phyloP scores from a whole-genome alignment of 345 rosid species.

The Arabidopsis suecica region DNA sequence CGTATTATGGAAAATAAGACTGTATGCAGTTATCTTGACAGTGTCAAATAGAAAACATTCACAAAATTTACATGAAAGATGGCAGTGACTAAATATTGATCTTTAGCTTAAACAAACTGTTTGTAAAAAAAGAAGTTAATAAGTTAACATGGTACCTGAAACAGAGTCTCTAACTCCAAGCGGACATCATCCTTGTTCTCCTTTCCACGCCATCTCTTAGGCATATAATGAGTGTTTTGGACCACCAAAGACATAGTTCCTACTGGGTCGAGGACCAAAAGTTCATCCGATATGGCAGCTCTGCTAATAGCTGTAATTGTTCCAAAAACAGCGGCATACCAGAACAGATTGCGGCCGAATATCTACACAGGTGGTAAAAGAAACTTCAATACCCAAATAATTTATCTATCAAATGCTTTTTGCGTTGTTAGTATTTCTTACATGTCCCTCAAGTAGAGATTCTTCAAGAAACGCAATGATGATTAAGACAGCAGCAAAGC shows the following conservation, averaged over 20 bases:
- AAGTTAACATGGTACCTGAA: slow-evolving; percentile 66
- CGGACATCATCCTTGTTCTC: slow-evolving; percentile 82
- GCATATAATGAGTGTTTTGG: slow-evolving; percentile 95
- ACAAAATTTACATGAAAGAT: not conserved
- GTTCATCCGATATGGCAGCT: slow-evolving; percentile 86
- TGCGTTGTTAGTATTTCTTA: slow-evolving; percentile 40
- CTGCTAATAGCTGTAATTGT: slow-evolving; percentile 97
- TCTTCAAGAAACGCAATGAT: slow-evolving; percentile 98
- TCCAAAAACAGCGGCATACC: slow-evolving; percentile 99
- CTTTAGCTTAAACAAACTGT: not conserved
- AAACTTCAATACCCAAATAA: slow-evolving; percentile 25
- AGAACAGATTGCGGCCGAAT: slow-evolving; percentile 92
- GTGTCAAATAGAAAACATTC: slow-evolving; percentile 4
- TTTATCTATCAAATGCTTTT: not conserved
- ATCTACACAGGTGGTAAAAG: slow-evolving; percentile 60
- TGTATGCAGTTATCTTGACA: not conserved
- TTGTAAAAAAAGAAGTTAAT: not conserved
- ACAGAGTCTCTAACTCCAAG: slow-evolving; percentile 83
- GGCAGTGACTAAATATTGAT: not conserved
- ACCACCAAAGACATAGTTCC: slow-evolving; percentile 89
- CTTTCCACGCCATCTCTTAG: slow-evolving; percentile 95
- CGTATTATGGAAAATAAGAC: not conserved
- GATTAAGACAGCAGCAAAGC: slow-evolving; percentile 93
- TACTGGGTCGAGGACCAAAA: slow-evolving; percentile 88
- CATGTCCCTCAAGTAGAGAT: slow-evolving; percentile 98